A percentile compares a stretch with the other conserved stretches of the same genome.
phyloP scores from a whole-genome alignment of 305 asterid genomes.

The Solanum aculeatissimum region DNA sequence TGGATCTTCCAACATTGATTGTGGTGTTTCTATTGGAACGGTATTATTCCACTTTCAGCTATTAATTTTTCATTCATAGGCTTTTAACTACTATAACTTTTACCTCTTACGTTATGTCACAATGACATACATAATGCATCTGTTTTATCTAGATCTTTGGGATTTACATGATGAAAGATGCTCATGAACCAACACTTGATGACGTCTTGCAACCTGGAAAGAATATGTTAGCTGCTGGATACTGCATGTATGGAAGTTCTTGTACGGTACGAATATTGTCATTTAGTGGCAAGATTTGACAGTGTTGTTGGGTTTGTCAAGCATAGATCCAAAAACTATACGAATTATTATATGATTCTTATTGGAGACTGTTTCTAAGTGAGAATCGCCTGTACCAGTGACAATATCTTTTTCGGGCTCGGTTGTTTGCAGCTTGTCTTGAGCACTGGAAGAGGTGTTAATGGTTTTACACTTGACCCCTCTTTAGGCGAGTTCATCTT shows the following conservation, averaged over 20 bases:
- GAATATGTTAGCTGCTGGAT: constrained; percentile 91
- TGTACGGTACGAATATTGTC: constrained; percentile 57
- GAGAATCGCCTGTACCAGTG: neutral
- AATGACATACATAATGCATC: neutral
- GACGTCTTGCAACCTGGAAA: constrained; percentile 94
- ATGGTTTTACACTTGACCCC: constrained; percentile 97
- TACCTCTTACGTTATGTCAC: neutral
- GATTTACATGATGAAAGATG: constrained; percentile 56
- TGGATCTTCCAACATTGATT: constrained; percentile 97
- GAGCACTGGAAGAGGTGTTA: constrained; percentile 85
- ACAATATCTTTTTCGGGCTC: neutral
- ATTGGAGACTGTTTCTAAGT: neutral
- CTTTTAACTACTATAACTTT: neutral
- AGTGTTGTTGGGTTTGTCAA: neutral
- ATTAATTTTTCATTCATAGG: neutral
- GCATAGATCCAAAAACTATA: neutral
- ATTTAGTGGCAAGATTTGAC: neutral
- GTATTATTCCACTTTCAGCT: constrained; percentile 23
- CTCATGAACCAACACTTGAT: constrained; percentile 50
- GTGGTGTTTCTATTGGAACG: constrained; percentile 97
- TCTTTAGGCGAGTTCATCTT: constrained; percentile 95
- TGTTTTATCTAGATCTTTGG: constrained; percentile 67
- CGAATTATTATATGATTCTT: neutral
- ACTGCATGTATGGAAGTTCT: constrained; percentile 98
- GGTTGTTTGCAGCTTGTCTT: constrained; percentile 51